Evolutionary conservation across 257 asterid species (phyloP), one percentile per base, ranked within the genome.

Genomic region (Ajuga chamaepitys): DNA sequence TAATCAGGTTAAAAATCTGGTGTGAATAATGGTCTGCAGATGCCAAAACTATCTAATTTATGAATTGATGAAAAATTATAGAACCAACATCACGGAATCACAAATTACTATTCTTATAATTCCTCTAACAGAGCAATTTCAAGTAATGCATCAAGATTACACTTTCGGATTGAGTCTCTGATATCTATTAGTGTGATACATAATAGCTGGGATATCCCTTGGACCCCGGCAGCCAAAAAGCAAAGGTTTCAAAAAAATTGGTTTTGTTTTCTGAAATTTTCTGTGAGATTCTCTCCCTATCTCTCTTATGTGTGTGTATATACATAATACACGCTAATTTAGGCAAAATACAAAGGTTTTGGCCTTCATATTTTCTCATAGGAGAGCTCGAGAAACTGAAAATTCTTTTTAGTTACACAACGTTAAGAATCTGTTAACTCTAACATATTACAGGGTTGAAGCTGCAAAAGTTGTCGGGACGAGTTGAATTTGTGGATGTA

Each of bases 381-480:
- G 51, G 4, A 32, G 66, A 37, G 65, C 50, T 58, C 50, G 40
- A 64, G 59, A 56, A 56, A 22, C 54, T 64, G 48, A 47, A 37
- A 35, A 38, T 66, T 32, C 45, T 47, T 42, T 3, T 24, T 21
- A 9, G 5, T 66, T 22, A 18, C 30, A 22, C 30, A 26, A 53
- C 53, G 24, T 38, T 14, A 22, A 64, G 45, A 45, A 28, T 26
- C 40, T 28, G 50, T 56, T 52, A 66, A 54, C 52, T 40, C 57
- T 16, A 53, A 37, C 21, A 10, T 72, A 38, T 64, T 67, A 66
- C 95, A 93, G 99, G 97, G 55, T 53, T 66, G 44, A 79, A 82
- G 82, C 77, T 89, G 80, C 83, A 79, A 69, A 82, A 88, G 70
- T 72, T 94, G 85, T 69, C 68, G 17, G 99, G 97, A 55, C 81